Evolutionary conservation across 306 rosid species (phyloP).

Genomic region (Fragaria iinumae): DNA sequence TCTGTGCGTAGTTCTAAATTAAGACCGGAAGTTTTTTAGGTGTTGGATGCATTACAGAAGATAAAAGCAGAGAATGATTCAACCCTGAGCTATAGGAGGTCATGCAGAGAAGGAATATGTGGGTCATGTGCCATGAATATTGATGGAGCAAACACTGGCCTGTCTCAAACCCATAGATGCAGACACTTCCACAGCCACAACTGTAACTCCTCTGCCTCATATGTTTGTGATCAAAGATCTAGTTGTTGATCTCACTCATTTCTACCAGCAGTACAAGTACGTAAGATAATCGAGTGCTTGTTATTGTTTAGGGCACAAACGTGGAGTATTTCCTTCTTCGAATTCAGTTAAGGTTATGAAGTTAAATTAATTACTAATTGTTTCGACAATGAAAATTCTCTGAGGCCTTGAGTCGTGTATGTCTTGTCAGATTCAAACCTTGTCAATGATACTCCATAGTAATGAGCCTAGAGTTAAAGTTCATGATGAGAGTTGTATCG

Average conservation of each 20-base stretch:
- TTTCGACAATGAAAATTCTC: not conserved
- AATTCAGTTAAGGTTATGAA: not conserved
- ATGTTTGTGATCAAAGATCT: conserved; percentile 49
- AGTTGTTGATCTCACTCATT: conserved; percentile 44
- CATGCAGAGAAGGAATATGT: conserved; percentile 50
- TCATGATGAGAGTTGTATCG: not conserved
- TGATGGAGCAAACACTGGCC: conserved; percentile 41
- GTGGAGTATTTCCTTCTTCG: not conserved
- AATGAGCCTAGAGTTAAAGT: not conserved
- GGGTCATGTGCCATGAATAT: conserved; percentile 52
- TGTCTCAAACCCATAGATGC: conserved; percentile 39
- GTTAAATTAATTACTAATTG: not conserved
- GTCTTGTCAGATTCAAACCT: not conserved
- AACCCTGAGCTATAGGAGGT: conserved; percentile 42
- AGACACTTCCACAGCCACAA: conserved; percentile 35
- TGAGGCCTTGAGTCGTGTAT: not conserved
- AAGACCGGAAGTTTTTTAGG: conserved; percentile 9
- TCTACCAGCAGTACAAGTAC: conserved; percentile 46
- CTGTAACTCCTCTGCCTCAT: conserved; percentile 42
- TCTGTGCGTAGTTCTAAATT: not conserved
- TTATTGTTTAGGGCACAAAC: not conserved
- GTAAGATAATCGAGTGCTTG: not conserved
- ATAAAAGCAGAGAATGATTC: conserved; percentile 48
- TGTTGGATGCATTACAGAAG: conserved; percentile 47
- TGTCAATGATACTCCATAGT: not conserved